phyloP scores from a whole-genome alignment of 345 rosid genomes.

The Sisymbrium altissimum region DNA sequence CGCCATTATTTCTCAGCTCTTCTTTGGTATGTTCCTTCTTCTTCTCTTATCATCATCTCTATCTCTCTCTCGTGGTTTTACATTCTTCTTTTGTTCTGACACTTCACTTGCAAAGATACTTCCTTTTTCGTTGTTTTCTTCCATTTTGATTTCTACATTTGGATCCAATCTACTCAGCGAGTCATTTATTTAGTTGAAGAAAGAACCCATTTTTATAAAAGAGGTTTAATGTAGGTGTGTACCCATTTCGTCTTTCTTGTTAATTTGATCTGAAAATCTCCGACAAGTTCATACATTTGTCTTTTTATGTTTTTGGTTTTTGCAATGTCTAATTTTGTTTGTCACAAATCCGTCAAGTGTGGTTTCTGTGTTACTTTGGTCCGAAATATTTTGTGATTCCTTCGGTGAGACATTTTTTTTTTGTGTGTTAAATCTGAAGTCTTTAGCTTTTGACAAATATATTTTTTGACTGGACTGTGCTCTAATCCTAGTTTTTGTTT shows the following conservation, averaged over 20 bases:
- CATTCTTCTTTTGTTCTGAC: conserved; percentile 11
- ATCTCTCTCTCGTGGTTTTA: neutral
- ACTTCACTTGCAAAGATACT: conserved; percentile 19
- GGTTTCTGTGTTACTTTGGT: neutral
- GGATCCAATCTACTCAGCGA: conserved; percentile 19
- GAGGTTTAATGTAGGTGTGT: conserved; percentile 8
- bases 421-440: neutral
- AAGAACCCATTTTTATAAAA: neutral
- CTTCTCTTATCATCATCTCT: neutral
- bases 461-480: neutral
- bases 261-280: neutral
- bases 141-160: conserved; percentile 13
- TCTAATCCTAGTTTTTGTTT: neutral
- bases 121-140: neutral
- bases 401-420: neutral
- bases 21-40: conserved; percentile 22
- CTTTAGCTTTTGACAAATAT: neutral
- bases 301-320: neutral
- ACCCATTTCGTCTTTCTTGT: conserved; percentile 31
- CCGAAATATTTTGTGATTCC: neutral
- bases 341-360: neutral
- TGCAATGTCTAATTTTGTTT: neutral
- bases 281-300: neutral
- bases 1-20: conserved; percentile 31
- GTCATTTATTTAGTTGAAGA: conserved; percentile 3